These are phyloP conservation scores for Claviceps capensis DNA, from an alignment of 2,329 filamentous ascomycete genomes.

Conservation along the genomic window DNA sequence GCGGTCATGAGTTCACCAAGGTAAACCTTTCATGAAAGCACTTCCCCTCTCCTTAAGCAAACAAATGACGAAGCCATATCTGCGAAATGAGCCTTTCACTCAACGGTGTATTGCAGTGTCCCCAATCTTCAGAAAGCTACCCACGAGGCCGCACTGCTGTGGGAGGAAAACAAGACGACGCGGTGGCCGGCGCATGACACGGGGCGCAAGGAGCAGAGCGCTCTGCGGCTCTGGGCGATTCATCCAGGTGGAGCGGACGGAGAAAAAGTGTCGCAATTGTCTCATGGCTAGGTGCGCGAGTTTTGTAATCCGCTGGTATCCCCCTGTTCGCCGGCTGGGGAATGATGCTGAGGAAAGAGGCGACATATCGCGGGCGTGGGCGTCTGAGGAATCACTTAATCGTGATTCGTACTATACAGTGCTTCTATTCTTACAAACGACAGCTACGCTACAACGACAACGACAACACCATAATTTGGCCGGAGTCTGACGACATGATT, in stretches of 20 bases:
- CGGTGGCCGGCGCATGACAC: constrained; percentile 21
- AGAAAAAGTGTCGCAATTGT: constrained; percentile 25
- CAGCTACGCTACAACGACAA: too few species aligned
- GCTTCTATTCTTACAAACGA: too few species aligned
- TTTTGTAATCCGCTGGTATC: constrained; percentile 6
- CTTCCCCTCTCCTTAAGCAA: not conserved
- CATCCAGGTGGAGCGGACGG: constrained; percentile 17
- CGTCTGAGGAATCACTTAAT: not conserved
- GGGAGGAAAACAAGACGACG: constrained; percentile 20
- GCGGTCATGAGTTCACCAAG: constrained; percentile 55
- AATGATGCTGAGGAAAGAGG: not conserved
- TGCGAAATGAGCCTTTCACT: too few species aligned
- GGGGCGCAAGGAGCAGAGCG: not conserved
- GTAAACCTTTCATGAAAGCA: constrained; percentile 25
- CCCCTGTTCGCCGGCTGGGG: not conserved
- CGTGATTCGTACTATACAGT: not conserved
- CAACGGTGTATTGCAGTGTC: constrained; percentile 9
- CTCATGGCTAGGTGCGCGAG: constrained; percentile 22
- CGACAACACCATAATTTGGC: too few species aligned
- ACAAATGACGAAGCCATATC: not conserved
- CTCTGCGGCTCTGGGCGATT: constrained; percentile 22
- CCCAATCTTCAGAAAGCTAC: constrained; percentile 22
- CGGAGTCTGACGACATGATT: too few species aligned
- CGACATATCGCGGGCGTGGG: not conserved
- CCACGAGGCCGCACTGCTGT: constrained; percentile 22